Evolutionary conservation across 306 rosid genomes (phyloP).

Genomic region (Ceratonia siliqua): DNA sequence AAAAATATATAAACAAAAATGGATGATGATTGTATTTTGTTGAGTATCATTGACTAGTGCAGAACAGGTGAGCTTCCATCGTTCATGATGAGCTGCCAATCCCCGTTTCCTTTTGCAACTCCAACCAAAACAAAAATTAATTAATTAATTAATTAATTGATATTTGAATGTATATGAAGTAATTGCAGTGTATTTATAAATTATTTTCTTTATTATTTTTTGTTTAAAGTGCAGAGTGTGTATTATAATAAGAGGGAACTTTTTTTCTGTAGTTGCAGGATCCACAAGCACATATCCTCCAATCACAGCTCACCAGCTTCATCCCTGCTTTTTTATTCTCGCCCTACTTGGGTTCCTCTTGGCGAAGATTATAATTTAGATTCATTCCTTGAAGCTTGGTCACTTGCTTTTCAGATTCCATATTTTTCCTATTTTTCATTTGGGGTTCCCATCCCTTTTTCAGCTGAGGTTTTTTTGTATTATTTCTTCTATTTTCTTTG

Average conservation of each 20-base stretch:
- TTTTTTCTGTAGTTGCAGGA: constrained; percentile 55
- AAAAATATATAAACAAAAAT: not conserved
- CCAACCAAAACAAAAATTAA: constrained; percentile 21
- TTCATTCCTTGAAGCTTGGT: constrained; percentile 56
- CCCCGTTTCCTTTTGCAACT: constrained; percentile 34
- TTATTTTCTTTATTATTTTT: not conserved
- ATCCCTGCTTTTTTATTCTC: constrained; percentile 32
- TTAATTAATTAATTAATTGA: constrained; percentile 3
- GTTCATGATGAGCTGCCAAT: constrained; percentile 45
- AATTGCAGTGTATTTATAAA: not conserved
- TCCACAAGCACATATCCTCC: constrained; percentile 60
- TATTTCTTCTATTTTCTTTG: constrained; percentile 39
- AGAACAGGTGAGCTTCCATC: constrained; percentile 48
- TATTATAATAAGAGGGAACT: constrained; percentile 52
- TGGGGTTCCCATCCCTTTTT: constrained; percentile 32
- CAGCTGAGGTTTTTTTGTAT: constrained; percentile 16
- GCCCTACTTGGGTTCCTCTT: constrained; percentile 12
- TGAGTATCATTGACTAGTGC: constrained; percentile 35
- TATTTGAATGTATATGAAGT: not conserved
- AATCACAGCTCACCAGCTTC: constrained; percentile 69
- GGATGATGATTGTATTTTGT: not conserved
- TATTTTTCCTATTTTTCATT: constrained; percentile 35
- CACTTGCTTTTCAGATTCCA: constrained; percentile 46
- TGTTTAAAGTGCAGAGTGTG: constrained; percentile 30
- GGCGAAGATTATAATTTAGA: constrained; percentile 38